Evolutionary conservation across 1,139 yeast genomes (phyloP).

Genomic region (Pneumocystis canis): DNA sequence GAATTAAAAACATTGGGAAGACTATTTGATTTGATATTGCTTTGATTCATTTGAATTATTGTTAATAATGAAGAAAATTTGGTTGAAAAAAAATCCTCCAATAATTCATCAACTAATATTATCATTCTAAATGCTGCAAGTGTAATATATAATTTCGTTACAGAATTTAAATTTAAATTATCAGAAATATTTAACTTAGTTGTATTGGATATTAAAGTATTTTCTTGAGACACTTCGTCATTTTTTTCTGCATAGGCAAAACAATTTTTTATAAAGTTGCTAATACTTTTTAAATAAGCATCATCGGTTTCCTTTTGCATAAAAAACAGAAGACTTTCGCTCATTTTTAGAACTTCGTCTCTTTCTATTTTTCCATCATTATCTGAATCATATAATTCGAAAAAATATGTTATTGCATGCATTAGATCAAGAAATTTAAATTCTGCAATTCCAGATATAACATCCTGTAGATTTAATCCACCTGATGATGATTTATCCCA

Average conservation of each 20-base stretch:
- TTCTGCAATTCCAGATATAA: constrained; percentile 57
- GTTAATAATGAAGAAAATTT: constrained; percentile 54
- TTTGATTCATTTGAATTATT: constrained; percentile 40
- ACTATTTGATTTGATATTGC: constrained; percentile 30
- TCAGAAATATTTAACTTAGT: constrained; percentile 22
- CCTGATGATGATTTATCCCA: constrained; percentile 52
- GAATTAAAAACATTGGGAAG: constrained; percentile 87
- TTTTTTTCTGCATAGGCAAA: constrained; percentile 57
- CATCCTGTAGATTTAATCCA: constrained; percentile 50
- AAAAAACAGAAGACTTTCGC: constrained; percentile 71
- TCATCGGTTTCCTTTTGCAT: constrained; percentile 41
- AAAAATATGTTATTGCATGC: constrained; percentile 66
- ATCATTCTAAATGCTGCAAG: constrained; percentile 93
- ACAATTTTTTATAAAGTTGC: constrained; percentile 71
- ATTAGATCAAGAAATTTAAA: constrained; percentile 61
- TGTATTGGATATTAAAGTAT: constrained; percentile 2
- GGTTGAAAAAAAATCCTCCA: constrained; percentile 63
- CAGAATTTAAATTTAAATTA: constrained; percentile 71
- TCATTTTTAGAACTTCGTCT: constrained; percentile 66
- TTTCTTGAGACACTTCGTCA: not conserved
- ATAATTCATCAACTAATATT: constrained; percentile 79
- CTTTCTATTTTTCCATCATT: constrained; percentile 51
- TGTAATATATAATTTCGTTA: constrained; percentile 57
- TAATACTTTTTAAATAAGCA: constrained; percentile 63
- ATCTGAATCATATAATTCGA: constrained; percentile 54